Percentiles rank a stretch among this genome's conserved stretches.
Evolutionary conservation across 2,329 filamentous ascomycete genomes (phyloP).

Genomic region (Didymella pomorum): DNA sequence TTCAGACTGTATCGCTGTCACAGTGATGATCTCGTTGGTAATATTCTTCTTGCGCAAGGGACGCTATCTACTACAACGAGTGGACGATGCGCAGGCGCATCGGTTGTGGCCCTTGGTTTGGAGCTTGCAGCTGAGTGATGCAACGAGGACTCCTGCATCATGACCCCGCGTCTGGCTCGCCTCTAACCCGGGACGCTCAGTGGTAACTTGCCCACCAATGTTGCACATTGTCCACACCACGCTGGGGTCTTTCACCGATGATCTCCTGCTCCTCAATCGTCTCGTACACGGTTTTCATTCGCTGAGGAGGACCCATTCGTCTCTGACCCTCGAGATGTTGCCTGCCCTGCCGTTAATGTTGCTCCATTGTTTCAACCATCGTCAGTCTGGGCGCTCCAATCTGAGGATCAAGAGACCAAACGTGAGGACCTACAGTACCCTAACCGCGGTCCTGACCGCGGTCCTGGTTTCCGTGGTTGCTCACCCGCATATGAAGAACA

Average conservation of each 20-base stretch:
- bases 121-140: not conserved
- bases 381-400: slow-evolving; percentile 15
- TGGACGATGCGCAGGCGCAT: not conserved
- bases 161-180: not conserved
- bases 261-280: slow-evolving; percentile 15
- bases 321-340: slow-evolving; percentile 1
- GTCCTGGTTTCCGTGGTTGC: not conserved
- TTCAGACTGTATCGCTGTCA: not conserved
- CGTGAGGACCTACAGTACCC: slow-evolving; percentile 3
- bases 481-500: not conserved
- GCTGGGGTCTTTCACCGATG: slow-evolving; percentile 3
- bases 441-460: not conserved
- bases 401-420: slow-evolving; percentile 7
- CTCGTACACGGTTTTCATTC: slow-evolving; percentile 10
- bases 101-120: not conserved
- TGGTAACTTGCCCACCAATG: slow-evolving; percentile 1
- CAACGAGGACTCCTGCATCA: not conserved
- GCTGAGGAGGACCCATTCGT: not conserved
- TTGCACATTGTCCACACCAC: not conserved
- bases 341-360: slow-evolving; percentile 4
- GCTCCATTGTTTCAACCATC: slow-evolving; percentile 13
- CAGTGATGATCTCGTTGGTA: not conserved
- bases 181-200: not conserved
- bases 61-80: slow-evolving; percentile 1
- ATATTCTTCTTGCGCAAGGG: not conserved